Base-by-base conservation (phyloP, 768 basidiomycete genomes). In the Rhizopogon salebrosus region DNA sequence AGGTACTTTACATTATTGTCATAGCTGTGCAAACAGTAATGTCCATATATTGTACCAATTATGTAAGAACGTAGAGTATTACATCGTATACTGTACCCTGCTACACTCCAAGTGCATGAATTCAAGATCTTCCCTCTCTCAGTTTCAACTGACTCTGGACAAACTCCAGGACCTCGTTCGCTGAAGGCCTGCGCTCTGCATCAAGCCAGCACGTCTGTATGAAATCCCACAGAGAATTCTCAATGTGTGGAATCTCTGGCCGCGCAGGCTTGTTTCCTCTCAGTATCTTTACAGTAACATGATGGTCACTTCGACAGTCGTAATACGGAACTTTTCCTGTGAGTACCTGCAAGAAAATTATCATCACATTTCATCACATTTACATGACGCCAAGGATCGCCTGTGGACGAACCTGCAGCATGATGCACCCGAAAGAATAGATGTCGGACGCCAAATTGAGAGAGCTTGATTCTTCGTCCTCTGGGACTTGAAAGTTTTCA, bases 361-460 rank as follows among this genome's bases (percentile, higher is more conserved):
- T 29, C 11, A 27, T 42, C 5, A 3, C n/a, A 42, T 42, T 6
- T n/a, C n/a, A 9, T 34, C 11, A 13, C 3, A 34, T 34, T 34
- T 34, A 20, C 8, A 45, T 22, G 8, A 3, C 14, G 2, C 2
- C 18, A 31, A 45, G 18, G 73, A 66, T 60, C 69, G 16, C 13
- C 6, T 5, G n/a, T n/a, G n/a, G n/a, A 42, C 48, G 46, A 72
- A 69, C 65, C 41, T 67, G 62, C 2, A 67, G 57, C 24, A 65
- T 56, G 23, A 79, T 67, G 57, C 77, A 75, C 6, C 61, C 67
- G 7, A 65, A 69, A 5, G 65, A 66, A 41, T 69, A 69, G 6
- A 67, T 54, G 50, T 66, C 65, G 34, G 56, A 59, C 16, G 58
- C 18, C 10, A n/a, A 18, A n/a, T 24, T 7, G 9, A 41, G 48